Conservation (phyloP, 306 rosid species). For the Dryas alaskensis region DNA sequence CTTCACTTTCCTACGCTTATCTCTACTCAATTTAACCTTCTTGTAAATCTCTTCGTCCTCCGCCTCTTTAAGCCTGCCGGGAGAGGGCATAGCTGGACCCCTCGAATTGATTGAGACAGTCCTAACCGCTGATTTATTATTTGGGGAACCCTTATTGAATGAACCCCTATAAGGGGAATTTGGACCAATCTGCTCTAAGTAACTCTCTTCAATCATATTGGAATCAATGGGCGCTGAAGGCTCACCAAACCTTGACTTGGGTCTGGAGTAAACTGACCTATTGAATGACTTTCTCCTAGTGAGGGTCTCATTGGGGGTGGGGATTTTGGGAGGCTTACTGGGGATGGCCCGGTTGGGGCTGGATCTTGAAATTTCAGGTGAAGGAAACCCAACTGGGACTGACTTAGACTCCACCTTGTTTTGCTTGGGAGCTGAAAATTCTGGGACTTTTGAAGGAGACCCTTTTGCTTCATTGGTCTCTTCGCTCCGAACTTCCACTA, state of each 20-base stretch:
- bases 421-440: constrained; percentile 23
- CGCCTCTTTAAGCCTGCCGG: constrained; percentile 42
- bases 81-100: constrained; percentile 39
- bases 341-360: constrained; percentile 34
- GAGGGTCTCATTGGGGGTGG: constrained; percentile 35
- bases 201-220: constrained; percentile 45
- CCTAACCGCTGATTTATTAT: constrained; percentile 26
- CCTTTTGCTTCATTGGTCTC: constrained; percentile 33
- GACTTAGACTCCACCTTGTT: constrained; percentile 35
- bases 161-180: constrained; percentile 49
- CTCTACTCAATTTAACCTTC: constrained; percentile 54
- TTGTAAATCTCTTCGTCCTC: constrained; percentile 62
- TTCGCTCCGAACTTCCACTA: constrained; percentile 40
- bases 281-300: constrained; percentile 40
- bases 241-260: constrained; percentile 89
- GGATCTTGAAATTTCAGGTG: constrained; percentile 49
- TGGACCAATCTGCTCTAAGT: constrained; percentile 34
- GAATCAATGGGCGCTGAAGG: constrained; percentile 42
- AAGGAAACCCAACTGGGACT: constrained; percentile 39
- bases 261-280: constrained; percentile 61
- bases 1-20: constrained; percentile 43
- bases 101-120: constrained; percentile 46
- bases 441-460: constrained; percentile 29
- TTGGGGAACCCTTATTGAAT: constrained; percentile 48
- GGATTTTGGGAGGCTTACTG: constrained; percentile 55